Evolutionary conservation across 768 basidiomycete genomes (phyloP), one percentile per base, ranked within the genome.

Genomic region (Lactarius tabidus): DNA sequence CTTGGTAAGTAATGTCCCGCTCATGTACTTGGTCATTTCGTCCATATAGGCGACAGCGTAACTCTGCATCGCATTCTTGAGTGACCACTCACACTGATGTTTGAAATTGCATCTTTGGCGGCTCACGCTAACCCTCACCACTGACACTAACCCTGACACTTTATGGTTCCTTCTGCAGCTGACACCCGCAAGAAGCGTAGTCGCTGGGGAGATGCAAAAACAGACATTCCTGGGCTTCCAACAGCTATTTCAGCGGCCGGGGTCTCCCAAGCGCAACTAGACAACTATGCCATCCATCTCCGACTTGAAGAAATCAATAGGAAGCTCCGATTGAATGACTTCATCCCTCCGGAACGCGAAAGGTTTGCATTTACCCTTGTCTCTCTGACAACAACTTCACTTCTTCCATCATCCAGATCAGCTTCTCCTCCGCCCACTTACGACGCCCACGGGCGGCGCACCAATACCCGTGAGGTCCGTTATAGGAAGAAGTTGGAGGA

Each of bases 401-500:
- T 1, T 35, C 3, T n/a, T 14, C 41, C 17, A 36, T 52, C 14
- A 14, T 23, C 10, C 62, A 95, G 95, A 67, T 98, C 97, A 0
- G 88, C 93, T 31, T 99, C 97, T 33, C 97, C 97, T 48, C 95
- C 96, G 8, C 97, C 97, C 17, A 95, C 94, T 1, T 98, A 99
- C 74, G 97, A 99, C 75, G 88, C 87, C 3, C 96, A 98, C 71
- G 97, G 97, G 81, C 93, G 97, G 62, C 86, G 97, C 72, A 98
- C 95, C 57, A 99, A 99, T 77, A 98, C 95, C 31, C 92, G 97
- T 56, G 97, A 99, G 80, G 93, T 99, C 62, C 92, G 97, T 62
- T 99, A 99, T 78, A 89, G 93, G 68, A 95, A 96, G 78, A 95
- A 95, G 74, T 84, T 94, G 26, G 92, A 94, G 76, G 92, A 94